Conservation (phyloP, 345 rosid genomes). For the Abelmoschus esculentus region DNA sequence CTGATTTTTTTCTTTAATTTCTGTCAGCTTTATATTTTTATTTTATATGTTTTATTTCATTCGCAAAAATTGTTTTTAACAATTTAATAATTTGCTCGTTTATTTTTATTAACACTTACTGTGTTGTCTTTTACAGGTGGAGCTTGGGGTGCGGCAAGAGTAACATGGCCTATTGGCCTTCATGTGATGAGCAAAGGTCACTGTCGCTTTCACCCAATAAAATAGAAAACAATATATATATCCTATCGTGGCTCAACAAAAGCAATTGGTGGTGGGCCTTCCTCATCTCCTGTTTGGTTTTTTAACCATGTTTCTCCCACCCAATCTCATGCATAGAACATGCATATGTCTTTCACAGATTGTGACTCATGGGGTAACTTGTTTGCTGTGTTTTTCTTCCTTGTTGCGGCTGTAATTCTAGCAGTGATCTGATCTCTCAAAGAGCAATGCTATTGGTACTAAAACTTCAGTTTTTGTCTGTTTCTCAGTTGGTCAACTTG, state of each 20-base stretch:
- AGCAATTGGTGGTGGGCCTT: constrained; percentile 42
- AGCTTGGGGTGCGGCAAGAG: constrained; percentile 29
- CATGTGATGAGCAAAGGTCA: constrained; percentile 45
- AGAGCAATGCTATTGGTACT: not conserved
- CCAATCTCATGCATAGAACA: constrained; percentile 71
- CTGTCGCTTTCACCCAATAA: constrained; percentile 21
- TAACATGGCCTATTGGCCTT: constrained; percentile 51
- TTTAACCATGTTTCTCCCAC: constrained; percentile 21
- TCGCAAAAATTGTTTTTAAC: too few relatives aligned
- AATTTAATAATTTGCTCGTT: too few relatives aligned
- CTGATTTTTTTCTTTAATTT: too few relatives aligned
- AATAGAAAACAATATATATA: not conserved
- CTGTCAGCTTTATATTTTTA: too few relatives aligned
- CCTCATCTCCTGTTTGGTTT: constrained; percentile 10
- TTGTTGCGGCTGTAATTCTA: not conserved
- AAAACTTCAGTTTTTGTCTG: not conserved
- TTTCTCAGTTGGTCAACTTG: not conserved
- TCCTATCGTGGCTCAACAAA: constrained; percentile 6
- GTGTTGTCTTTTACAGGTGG: constrained; percentile 26
- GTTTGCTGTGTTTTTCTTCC: constrained; percentile 16
- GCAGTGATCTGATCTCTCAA: not conserved
- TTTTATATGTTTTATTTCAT: too few relatives aligned
- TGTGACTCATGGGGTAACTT: constrained; percentile 23
- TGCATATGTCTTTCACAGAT: constrained; percentile 29
- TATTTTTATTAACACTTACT: too few relatives aligned